A percentile compares a stretch with the other conserved stretches of the same genome.
phyloP scores from a whole-genome alignment of 2,329 filamentous ascomycete species.

The Thielaviopsis euricoi region DNA sequence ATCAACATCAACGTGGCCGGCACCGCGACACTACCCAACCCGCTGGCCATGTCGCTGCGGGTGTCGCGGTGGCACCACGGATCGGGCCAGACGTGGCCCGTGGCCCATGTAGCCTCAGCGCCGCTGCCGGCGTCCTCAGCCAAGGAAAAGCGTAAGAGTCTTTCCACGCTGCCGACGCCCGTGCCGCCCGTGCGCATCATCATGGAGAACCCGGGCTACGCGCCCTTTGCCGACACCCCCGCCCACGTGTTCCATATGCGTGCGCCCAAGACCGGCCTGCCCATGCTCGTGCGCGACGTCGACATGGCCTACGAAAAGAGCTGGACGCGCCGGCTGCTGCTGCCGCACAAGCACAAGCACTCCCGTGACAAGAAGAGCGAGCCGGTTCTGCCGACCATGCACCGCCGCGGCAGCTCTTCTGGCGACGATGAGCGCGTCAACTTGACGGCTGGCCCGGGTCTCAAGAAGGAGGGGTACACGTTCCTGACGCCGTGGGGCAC shows the following conservation, averaged over 20 bases:
- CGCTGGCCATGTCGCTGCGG: constrained; percentile 6
- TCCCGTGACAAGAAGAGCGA: constrained; percentile 9
- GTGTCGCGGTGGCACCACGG: constrained; percentile 8
- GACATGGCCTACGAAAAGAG: constrained; percentile 39
- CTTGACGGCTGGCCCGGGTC: constrained; percentile 25
- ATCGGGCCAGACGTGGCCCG: constrained; percentile 6
- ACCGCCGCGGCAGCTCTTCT: background rate
- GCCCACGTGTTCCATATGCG: constrained; percentile 12
- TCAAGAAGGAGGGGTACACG: constrained; percentile 49
- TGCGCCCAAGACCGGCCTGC: background rate
- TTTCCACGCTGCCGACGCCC: background rate
- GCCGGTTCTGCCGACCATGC: constrained; percentile 15
- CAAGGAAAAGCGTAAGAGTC: constrained; percentile 5
- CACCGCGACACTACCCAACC: constrained; percentile 1
- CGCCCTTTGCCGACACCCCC: constrained; percentile 6
- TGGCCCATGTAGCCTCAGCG: constrained; percentile 5
- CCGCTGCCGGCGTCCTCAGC: background rate
- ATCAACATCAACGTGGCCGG: constrained; percentile 8
- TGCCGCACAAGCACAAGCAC: constrained; percentile 11
- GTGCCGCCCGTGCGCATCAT: constrained; percentile 9
- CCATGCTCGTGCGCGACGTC: constrained; percentile 32
- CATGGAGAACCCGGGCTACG: constrained; percentile 9
- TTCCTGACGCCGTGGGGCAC: constrained; percentile 81
- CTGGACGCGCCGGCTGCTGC: constrained; percentile 4
- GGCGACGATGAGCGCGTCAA: constrained; percentile 6